Base-by-base conservation (phyloP, 805 yeast genomes). In the Myxozyma udenii region DNA sequence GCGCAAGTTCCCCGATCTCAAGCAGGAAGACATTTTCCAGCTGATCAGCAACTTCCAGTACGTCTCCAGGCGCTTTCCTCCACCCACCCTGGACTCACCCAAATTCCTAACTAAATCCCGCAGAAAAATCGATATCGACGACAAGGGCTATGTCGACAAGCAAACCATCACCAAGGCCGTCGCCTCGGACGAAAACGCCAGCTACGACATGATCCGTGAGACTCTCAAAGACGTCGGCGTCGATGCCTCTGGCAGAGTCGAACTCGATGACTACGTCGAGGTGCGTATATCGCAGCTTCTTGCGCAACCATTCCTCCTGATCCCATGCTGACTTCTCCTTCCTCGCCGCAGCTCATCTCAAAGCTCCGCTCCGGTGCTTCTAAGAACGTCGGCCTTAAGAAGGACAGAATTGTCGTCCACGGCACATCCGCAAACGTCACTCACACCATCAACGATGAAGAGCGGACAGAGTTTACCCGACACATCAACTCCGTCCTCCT, bases 241-340 rank as follows among this genome's bases (percentile, higher is more conserved):
- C 30, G 98, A 93, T 71, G 95, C 98, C 14, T 85, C 95, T 3
- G 98, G 98, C 23, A 91, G 87, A 66, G 97, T 93, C 48, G 98
- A 93, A 68, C 74, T 93, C 66, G 98, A 93, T 53, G 98, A 93
- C 67, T 93, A 81, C 65, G 97, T 91, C 30, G 85, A 72, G 61
- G 81, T 93, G 35, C 7, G 49, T 18, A 18, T 14, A 1, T 2
- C 19, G 7, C 21, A 6, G 21, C 21, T 6, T n/a, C 39, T 36
- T n/a, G n/a, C n/a, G n/a, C n/a, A n/a, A n/a, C n/a, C n/a, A n/a
- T n/a, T n/a, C n/a, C 14, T 11, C 12, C 38, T 28, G 26, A 36
- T 11, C 18, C 7, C 9, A 19, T 4, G 41, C 32, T 9, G 23
- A 19, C 14, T n/a, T 19, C 14, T 28, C 9, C 9, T 28, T 28